Evolutionary conservation across 73 alveolate species (phyloP), one percentile per base, ranked within the genome.

Genomic region (Paramecium primaurelia): DNA sequence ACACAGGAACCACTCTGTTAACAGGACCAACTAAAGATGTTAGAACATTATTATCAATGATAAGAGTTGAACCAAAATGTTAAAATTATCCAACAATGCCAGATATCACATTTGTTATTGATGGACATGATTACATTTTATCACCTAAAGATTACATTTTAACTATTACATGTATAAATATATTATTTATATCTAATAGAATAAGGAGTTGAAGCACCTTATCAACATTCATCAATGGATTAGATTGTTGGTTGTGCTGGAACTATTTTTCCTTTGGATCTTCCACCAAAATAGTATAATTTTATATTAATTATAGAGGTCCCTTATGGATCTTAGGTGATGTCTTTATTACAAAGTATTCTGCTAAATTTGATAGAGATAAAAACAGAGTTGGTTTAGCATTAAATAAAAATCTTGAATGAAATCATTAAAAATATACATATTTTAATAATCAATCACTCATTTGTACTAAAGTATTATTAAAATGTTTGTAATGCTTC

Each of bases 321-420:
- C 93, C 93, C 11, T 25, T 89, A 45, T 93, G 96, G 96, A 93
- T 93, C 32, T 71, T 95, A 22, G 97, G 97, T 16, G 97, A 95
- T 49, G 88, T 92, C 32, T 92, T 95, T 92, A 93, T 95, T 93
- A 93, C 96, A 51, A 95, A 93, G 93, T 95, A 93, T 85, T 93
- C 92, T 71, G 77, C 97, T 4, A 60, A 38, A 86, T 94, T 96
- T 92, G 97, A 95, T 92, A 92, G 94, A 95, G 94, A 95, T 77
- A 80, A 93, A 77, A 93, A 94, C 94, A 95, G 95, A 84, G 97
- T 96, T 0, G 96, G 97, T 4, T 93, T 96, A 44, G 96, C 96
- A 36, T 38, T 73, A 36, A 64, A 64, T 64, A 64, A 64, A 30
- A 64, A 64, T 64, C 84, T 14, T 64, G 42, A 64, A 64, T 64